A percentile compares a stretch with the other conserved stretches of the same genome.
Conservation (phyloP, 257 asterid genomes). For the Penstemon eatonii region DNA sequence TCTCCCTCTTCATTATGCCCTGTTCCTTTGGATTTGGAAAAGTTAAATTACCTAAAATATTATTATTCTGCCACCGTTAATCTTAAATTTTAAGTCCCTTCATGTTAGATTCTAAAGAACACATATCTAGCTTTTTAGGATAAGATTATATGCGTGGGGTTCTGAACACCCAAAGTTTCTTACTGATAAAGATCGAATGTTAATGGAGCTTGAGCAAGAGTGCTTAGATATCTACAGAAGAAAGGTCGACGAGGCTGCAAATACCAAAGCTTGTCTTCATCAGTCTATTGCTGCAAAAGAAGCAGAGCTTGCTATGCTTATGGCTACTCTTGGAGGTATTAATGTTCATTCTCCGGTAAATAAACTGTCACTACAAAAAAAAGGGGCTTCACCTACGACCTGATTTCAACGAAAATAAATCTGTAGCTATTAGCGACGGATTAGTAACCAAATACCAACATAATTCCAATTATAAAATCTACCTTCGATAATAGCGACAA, state of each 20-base stretch:
- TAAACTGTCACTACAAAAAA: slow-evolving; percentile 19
- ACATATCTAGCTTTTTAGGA: slow-evolving; percentile 1
- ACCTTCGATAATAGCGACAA: too few relatives aligned
- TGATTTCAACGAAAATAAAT: too few relatives aligned
- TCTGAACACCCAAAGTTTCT: slow-evolving; percentile 16
- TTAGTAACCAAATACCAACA: too few relatives aligned
- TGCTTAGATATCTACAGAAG: slow-evolving; percentile 80
- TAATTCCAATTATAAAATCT: too few relatives aligned
- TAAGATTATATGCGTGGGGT: slow-evolving; percentile 15
- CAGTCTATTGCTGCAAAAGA: slow-evolving; percentile 86
- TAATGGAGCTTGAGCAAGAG: slow-evolving; percentile 76
- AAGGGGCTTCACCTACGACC: too few relatives aligned
- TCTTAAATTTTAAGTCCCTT: too few relatives aligned
- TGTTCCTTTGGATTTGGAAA: too few relatives aligned
- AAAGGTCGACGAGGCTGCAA: slow-evolving; percentile 85
- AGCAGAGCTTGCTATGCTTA: slow-evolving; percentile 85
- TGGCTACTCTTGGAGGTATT: slow-evolving; percentile 86
- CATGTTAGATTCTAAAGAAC: too few relatives aligned
- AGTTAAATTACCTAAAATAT: too few relatives aligned
- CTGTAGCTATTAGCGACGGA: too few relatives aligned
- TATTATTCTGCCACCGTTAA: too few relatives aligned
- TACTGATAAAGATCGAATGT: slow-evolving; percentile 24
- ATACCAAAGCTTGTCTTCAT: slow-evolving; percentile 71
- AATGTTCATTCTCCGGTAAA: slow-evolving; percentile 60
- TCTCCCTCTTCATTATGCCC: too few relatives aligned